Percentiles rank a stretch among this genome's conserved stretches.
These are phyloP conservation scores for Vanilla planifolia DNA, from an alignment of 106 monocot genomes.

Conservation along the genomic window DNA sequence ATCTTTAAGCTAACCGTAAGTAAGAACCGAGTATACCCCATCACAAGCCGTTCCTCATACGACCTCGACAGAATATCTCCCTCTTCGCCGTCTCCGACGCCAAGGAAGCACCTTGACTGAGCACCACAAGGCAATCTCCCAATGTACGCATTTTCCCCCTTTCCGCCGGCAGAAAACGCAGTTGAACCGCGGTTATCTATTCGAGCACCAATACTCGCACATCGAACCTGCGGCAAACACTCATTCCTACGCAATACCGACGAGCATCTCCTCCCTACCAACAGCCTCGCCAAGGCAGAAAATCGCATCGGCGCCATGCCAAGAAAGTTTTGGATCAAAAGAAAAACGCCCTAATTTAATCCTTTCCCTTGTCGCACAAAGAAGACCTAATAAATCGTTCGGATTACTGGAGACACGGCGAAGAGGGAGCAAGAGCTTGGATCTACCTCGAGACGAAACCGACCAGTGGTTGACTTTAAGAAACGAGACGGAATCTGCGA, in stretches of 20 bases:
- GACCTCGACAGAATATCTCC: constrained; percentile 61
- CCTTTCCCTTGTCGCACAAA: too few relatives aligned
- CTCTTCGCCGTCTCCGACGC: constrained; percentile 90
- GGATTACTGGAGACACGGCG: too few relatives aligned
- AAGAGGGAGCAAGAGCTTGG: too few relatives aligned
- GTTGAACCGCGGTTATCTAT: constrained; percentile 2
- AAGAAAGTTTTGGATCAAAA: too few relatives aligned
- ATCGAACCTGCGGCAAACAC: constrained; percentile 5
- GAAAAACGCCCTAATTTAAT: too few relatives aligned
- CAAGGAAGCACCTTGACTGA: constrained; percentile 65
- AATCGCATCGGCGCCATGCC: constrained; percentile 18
- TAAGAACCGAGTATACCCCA: constrained; percentile 49
- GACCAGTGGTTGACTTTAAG: too few relatives aligned
- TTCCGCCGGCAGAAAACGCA: not conserved
- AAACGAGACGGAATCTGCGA: too few relatives aligned
- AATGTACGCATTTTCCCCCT: not conserved
- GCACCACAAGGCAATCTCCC: constrained; percentile 4
- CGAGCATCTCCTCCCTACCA: constrained; percentile 1
- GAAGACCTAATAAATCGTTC: too few relatives aligned
- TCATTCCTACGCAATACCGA: constrained; percentile 14
- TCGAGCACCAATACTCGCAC: constrained; percentile 8
- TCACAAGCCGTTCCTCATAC: constrained; percentile 65
- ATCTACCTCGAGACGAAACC: too few relatives aligned
- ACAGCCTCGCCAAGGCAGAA: constrained; percentile 12
- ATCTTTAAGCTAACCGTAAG: not conserved